Evolutionary conservation across 176 grass and related monocot species (phyloP), one percentile per base, ranked within the genome.

Genomic region (Hsuehochloa calcarea): DNA sequence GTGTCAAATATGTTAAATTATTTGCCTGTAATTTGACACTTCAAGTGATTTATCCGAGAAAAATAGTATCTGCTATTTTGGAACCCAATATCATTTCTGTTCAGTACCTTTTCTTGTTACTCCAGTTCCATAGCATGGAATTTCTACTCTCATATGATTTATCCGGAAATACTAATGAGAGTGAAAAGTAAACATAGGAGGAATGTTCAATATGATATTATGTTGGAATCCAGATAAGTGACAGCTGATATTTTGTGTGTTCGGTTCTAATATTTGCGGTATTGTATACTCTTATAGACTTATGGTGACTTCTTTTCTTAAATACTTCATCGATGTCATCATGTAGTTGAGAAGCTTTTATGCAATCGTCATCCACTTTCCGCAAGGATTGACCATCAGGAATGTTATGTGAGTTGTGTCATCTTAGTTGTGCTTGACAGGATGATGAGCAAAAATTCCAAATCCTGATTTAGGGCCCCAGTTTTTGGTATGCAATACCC

Each of bases 21-120:
- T 69, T 56, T 66, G 23, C 80, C 23, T 92, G 68, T 83, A 86
- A 78, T 80, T 84, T 78, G 60, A 79, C 39, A 61, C 67, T 39
- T 82, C 44, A 56, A 87, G 37, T 86, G 45, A 86, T 86, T 73
- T 79, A 83, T 60, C 47, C 0, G 13, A 68, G 80, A 74, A 73
- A 56, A 34, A 64, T 10, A 65, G 61, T 82, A 9, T 78, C 4
- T 58, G 38, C 50, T 65, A 58, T 50, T 64, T 78, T 72, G 11
- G 72, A 72, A 37, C 34, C 56, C 15, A 38, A 50, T 70, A 87
- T 78, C 41, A 31, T 64, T 17, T 66, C 20, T 44, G 59, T 84
- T 52, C 75, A 66, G 22, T 85, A 23, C 27, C n/a, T 78, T 56
- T 56, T 78, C 68, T 66, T 58, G 60, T 82, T 63, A 50, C 8